Evolutionary conservation across 306 rosid genomes (phyloP), one percentile per base, ranked within the genome.

Genomic region (Vigna hirtella): DNA sequence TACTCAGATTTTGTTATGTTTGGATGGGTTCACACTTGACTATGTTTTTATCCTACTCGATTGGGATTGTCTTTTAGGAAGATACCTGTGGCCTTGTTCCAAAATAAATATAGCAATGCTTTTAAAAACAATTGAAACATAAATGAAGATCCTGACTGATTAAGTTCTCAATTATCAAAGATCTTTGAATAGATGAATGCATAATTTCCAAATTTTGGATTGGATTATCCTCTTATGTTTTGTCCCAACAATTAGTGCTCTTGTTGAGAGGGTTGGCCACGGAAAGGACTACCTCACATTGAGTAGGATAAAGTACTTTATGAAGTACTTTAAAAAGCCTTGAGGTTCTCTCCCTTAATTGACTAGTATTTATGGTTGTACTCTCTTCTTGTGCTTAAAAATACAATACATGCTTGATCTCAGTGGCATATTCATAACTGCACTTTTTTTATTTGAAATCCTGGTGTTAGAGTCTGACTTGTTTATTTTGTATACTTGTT

Each of bases 401-500:
- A 52, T 52, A 18, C 61, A 62, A 61, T 56, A 80, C 38, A 77
- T 80, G 36, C 26, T 72, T 66, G 56, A 66, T 80, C 73, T 38
- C 50, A 49, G 59, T 58, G 73, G 77, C 66, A 58, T 50, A 28
- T 36, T 9, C 67, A 43, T 68, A 43, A 62, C 55, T 24, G 36
- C 58, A 11, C 14, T 65, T 26, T 69, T 45, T n/a, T 66, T 53
- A 30, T 30, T 4, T 30, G 58, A 42, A 26, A 68, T 43, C 50
- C 5, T 1, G 68, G 49, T 43, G 50, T 77, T 47, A 17, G 74
- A 63, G 57, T 77, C 57, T 85, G 57, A 74, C 34, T 70, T 40
- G 42, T 73, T 74, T 66, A 24, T 76, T 71, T 58, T 55, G 45
- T 55, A 52, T 86, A 75, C 36, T 68, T 74, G 66, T 72, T 85